These are phyloP conservation scores for Fomitopsis pulvina DNA, from an alignment of 768 basidiomycete species.

Conservation along the genomic window DNA sequence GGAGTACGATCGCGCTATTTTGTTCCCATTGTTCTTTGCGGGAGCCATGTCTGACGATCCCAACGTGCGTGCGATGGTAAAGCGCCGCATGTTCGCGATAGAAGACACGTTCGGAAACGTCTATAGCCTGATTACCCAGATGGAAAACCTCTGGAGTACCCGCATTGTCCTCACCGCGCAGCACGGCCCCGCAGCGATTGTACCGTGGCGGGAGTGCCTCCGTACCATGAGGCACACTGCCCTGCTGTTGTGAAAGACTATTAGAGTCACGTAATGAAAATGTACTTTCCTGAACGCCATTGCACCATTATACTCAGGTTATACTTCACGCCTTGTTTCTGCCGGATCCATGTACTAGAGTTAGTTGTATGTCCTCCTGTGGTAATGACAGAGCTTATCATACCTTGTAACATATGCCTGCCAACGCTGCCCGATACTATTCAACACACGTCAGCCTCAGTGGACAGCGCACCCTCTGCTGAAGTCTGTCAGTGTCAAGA, in stretches of 20 bases:
- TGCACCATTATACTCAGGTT: not conserved
- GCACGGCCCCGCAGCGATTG: constrained; percentile 8
- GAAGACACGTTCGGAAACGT: constrained; percentile 20
- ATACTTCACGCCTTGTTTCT: too few relatives aligned
- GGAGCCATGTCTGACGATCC: constrained; percentile 68
- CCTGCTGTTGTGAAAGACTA: constrained; percentile 5
- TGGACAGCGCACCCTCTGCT: too few relatives aligned
- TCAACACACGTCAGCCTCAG: too few relatives aligned
- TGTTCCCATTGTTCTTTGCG: constrained; percentile 70
- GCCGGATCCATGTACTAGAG: too few relatives aligned
- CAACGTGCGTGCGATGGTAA: constrained; percentile 28
- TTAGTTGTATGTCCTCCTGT: too few relatives aligned
- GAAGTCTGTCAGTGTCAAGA: too few relatives aligned
- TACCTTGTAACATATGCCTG: too few relatives aligned
- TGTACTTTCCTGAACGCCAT: not conserved
- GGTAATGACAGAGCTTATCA: too few relatives aligned
- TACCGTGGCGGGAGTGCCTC: constrained; percentile 22
- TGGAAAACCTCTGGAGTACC: constrained; percentile 18
- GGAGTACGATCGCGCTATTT: constrained; percentile 55
- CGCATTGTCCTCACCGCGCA: constrained; percentile 6
- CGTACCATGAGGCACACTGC: constrained; percentile 11
- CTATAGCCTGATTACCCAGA: constrained; percentile 15
- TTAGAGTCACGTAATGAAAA: not conserved
- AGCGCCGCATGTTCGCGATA: constrained; percentile 16
- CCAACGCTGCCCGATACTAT: too few relatives aligned